phyloP scores from a whole-genome alignment of 805 yeast species.

The Candida ovalis region DNA sequence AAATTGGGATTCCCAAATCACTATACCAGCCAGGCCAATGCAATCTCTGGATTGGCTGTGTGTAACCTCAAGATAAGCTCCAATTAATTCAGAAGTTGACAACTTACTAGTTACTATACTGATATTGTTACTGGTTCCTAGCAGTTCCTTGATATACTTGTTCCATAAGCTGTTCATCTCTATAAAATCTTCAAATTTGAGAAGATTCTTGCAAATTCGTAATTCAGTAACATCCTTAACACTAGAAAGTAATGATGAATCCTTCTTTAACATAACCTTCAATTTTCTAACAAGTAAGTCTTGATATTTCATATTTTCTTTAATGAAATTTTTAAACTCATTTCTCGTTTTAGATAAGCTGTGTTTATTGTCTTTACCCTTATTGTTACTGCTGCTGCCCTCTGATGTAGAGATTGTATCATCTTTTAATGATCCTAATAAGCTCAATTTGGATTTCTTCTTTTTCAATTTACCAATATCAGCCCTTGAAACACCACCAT shows the following conservation, averaged over 20 bases:
- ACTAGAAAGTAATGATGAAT: constrained; percentile 20
- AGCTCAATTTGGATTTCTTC: constrained; percentile 17
- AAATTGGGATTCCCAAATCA: constrained; percentile 79
- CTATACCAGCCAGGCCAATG: constrained; percentile 68
- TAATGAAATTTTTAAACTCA: constrained; percentile 41
- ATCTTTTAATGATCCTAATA: constrained; percentile 6
- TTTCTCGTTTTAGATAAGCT: constrained; percentile 30
- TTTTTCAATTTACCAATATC: constrained; percentile 13
- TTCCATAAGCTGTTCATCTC: constrained; percentile 69
- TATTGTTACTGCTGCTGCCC: not conserved
- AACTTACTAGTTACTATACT: constrained; percentile 47
- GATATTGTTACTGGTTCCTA: constrained; percentile 32
- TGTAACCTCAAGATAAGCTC: constrained; percentile 59
- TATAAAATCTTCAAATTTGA: constrained; percentile 45
- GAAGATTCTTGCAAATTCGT: constrained; percentile 19
- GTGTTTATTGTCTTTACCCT: constrained; percentile 17
- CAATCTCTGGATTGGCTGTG: constrained; percentile 53
- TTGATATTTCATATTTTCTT: constrained; percentile 37
- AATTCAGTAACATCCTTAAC: constrained; percentile 21
- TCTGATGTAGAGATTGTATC: not conserved
- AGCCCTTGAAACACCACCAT: constrained; percentile 19
- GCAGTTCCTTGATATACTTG: constrained; percentile 56
- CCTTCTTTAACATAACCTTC: constrained; percentile 22
- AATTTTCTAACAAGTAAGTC: constrained; percentile 35
- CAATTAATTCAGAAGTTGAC: constrained; percentile 77